Base-by-base conservation (phyloP, 2,329 filamentous ascomycete species). In the Botrytis pseudocinerea region DNA sequence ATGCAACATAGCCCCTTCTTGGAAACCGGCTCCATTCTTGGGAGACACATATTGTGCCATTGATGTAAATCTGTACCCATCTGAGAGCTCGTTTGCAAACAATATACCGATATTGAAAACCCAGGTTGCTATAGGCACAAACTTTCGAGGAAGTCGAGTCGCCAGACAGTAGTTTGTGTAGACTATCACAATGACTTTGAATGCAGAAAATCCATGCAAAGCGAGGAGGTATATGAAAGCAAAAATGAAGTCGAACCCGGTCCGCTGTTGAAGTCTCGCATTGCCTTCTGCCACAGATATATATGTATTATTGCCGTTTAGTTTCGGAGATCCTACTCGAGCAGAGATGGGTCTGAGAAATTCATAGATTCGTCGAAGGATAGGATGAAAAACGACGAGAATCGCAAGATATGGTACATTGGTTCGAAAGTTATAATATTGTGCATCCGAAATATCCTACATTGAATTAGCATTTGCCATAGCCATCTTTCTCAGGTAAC, bases 81-180 rank as follows among this genome's bases (percentile, higher is more conserved):
- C 84, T 69, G 86, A 90, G 9, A 98, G 83, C 82, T 99, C 96
- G 80, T 99, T 99, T 70, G 93, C 90, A 80, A 99, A 98, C 51
- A 99, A 84, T 7, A 91, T 92, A 40, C 86, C 87, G 72, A 99
- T 88, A 79, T 97, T 98, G 85, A 98, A 98, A 4, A 89, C 82
- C 96, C 97, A 99, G 0, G 95, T 97, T 12, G 88, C 90, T 4
- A 85, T 84, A 0, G 95, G 94, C 0, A 97, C 85, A 76, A 91
- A 91, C 42, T 86, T 83, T 74, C 88, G 89, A 16, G 94, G 93
- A 20, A 97, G 82, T 59, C 83, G 83, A 9, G 89, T 97, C 20
- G 90, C 93, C 59, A 99, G 85, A 73, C 88, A 88, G 83, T 92
- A 98, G 82, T 99, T 99, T 76, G 92, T 80, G 76, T 88, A 92